Evolutionary conservation across 2,329 filamentous ascomycete genomes (phyloP).

Genomic region (Elsinoe fawcettii): DNA sequence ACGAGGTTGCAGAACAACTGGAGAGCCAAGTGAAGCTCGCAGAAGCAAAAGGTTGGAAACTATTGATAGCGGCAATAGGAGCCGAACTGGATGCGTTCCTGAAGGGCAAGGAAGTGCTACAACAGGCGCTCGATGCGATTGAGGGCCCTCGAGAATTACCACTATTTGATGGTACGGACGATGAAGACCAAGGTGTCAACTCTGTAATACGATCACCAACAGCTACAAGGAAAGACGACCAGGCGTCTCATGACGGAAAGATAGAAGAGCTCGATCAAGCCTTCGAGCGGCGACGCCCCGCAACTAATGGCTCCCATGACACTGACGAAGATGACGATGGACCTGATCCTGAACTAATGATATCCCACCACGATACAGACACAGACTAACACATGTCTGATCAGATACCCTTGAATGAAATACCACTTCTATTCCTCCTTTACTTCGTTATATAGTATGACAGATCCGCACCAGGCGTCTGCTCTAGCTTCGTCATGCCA

Average conservation of each 20-base stretch:
- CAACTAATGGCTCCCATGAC: constrained; percentile 22
- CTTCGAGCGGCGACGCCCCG: constrained; percentile 26
- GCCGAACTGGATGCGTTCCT: constrained; percentile 63
- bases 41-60: constrained; percentile 60
- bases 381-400: neutral
- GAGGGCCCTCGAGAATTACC: constrained; percentile 1
- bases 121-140: constrained; percentile 28
- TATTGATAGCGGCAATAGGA: constrained; percentile 67
- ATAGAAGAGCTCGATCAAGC: constrained; percentile 29
- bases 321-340: constrained; percentile 37
- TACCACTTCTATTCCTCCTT: neutral
- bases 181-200: constrained; percentile 14
- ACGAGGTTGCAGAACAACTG: constrained; percentile 48
- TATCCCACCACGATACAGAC: constrained; percentile 39
- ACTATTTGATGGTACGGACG: constrained; percentile 9
- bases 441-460: constrained; percentile 8
- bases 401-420: constrained; percentile 14
- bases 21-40: constrained; percentile 48
- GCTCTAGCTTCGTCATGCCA: constrained; percentile 34
- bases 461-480: constrained; percentile 18
- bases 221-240: neutral
- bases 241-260: constrained; percentile 20
- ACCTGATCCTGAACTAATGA: constrained; percentile 43
- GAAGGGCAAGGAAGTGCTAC: constrained; percentile 53
- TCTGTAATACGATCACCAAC: constrained; percentile 12